Percentiles rank a stretch among this genome's conserved stretches.
phyloP scores from a whole-genome alignment of 1,284 basidiomycete species.

The Violaceomyces palustris region DNA sequence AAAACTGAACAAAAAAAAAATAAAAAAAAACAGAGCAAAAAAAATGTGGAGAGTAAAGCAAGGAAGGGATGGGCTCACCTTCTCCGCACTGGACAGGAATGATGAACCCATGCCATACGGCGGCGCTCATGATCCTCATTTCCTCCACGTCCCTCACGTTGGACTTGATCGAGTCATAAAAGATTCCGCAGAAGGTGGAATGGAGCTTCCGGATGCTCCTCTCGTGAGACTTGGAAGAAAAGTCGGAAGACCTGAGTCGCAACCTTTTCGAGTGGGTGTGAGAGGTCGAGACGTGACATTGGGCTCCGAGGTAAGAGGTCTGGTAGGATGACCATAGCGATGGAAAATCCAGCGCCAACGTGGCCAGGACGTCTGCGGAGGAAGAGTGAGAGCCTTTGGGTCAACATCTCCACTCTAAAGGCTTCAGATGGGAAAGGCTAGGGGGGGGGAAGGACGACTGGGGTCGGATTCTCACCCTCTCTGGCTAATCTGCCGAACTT shows the following conservation, averaged over 20 bases:
- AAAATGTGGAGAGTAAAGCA: background rate
- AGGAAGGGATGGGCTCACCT: background rate
- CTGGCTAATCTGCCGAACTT: constrained; percentile 21
- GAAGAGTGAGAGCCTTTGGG: no score
- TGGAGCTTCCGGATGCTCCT: constrained; percentile 13
- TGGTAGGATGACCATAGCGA: constrained; percentile 12
- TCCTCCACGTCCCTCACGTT: constrained; percentile 37
- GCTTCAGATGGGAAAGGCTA: background rate
- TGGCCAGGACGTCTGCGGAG: constrained; percentile 21
- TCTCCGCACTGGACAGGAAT: constrained; percentile 31
- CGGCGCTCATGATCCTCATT: constrained; percentile 26
- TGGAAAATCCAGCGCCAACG: constrained; percentile 25
- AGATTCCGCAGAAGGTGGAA: constrained; percentile 19
- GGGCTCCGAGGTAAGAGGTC: constrained; percentile 12
- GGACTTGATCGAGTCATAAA: constrained; percentile 39
- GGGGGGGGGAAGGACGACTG: no score
- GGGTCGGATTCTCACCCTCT: no score
- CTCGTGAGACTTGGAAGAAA: constrained; percentile 5
- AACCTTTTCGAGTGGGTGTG: background rate
- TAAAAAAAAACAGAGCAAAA: no score
- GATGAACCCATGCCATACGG: constrained; percentile 40
- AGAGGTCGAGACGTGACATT: constrained; percentile 15
- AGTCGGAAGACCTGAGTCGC: constrained; percentile 8
- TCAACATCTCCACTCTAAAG: no score
- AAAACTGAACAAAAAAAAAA: no score